These are phyloP conservation scores for Amanita thiersii DNA, from an alignment of 768 basidiomycete species.

Conservation along the genomic window DNA sequence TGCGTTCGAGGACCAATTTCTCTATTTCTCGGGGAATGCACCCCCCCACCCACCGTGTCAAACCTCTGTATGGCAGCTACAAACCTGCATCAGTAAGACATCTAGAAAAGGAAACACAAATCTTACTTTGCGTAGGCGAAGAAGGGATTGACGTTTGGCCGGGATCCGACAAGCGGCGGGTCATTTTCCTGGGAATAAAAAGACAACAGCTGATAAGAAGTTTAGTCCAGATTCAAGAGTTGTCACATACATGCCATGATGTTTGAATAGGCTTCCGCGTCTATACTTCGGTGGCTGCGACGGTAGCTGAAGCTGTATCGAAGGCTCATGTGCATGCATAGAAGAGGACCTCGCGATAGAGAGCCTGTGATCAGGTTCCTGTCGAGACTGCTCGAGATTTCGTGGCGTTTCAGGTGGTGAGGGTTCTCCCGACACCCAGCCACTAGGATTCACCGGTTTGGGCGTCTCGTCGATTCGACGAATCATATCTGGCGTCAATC, in stretches of 20 bases:
- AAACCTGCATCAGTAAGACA: not conserved
- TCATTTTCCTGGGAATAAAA: not conserved
- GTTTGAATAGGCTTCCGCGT: not conserved
- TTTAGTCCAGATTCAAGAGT: not conserved
- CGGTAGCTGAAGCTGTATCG: constrained; percentile 9
- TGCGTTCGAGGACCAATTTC: constrained; percentile 24
- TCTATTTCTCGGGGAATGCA: not conserved
- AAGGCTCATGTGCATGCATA: constrained; percentile 5
- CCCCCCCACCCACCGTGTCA: not conserved
- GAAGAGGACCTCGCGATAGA: constrained; percentile 4
- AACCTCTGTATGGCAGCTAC: not conserved
- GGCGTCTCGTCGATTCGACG: constrained; percentile 62
- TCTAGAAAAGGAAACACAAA: not conserved
- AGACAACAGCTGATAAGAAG: not conserved
- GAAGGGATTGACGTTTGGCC: not conserved
- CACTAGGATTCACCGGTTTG: constrained; percentile 66
- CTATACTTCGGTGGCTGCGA: not conserved
- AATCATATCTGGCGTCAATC: constrained; percentile 68
- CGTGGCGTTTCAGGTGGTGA: not conserved
- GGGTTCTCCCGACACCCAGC: constrained; percentile 51
- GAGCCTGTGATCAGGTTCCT: constrained; percentile 9
- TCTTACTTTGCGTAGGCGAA: not conserved
- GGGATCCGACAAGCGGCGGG: constrained; percentile 3
- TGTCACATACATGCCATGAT: not conserved
- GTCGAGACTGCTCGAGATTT: constrained; percentile 11